A percentile compares a stretch with the other conserved stretches of the same genome.
Evolutionary conservation across 139 green algal genomes (phyloP).

Genomic region (Chlamydomonas sphaeroides): DNA sequence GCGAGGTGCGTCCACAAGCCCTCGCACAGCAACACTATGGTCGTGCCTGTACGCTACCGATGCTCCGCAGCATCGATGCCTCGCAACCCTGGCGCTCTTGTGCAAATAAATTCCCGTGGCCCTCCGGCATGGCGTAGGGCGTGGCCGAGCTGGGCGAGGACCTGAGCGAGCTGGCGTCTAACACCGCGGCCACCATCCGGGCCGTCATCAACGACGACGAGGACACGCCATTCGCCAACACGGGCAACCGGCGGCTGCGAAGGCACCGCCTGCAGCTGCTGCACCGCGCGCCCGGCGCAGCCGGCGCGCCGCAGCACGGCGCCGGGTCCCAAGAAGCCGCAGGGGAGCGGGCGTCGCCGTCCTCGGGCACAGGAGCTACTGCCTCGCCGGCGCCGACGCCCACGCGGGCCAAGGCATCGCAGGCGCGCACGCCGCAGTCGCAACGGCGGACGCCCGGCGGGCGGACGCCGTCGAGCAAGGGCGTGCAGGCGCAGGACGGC

Average conservation of each 20-base stretch:
- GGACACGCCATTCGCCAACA: slow-evolving; percentile 21
- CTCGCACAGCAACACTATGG: too few relatives aligned
- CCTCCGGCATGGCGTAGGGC: background rate
- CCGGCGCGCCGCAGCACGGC: background rate
- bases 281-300: background rate
- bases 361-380: too few relatives aligned
- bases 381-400: background rate
- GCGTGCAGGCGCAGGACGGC: too few relatives aligned
- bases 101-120: too few relatives aligned
- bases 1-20: background rate
- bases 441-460: too few relatives aligned
- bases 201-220: slow-evolving; percentile 44
- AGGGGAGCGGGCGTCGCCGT: too few relatives aligned
- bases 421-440: too few relatives aligned
- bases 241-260: background rate
- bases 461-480: too few relatives aligned
- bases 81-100: too few relatives aligned
- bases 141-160: slow-evolving; percentile 38
- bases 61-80: too few relatives aligned
- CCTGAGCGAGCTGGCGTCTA: slow-evolving; percentile 35
- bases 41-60: too few relatives aligned
- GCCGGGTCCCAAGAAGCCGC: background rate
- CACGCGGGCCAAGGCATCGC: background rate
- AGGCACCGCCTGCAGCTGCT: slow-evolving; percentile 36
- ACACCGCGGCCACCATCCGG: slow-evolving; percentile 37